A percentile compares a stretch with the other conserved stretches of the same genome.
Evolutionary conservation across 2,329 filamentous ascomycete species (phyloP).

Genomic region (Biscogniauxia mediterranea): DNA sequence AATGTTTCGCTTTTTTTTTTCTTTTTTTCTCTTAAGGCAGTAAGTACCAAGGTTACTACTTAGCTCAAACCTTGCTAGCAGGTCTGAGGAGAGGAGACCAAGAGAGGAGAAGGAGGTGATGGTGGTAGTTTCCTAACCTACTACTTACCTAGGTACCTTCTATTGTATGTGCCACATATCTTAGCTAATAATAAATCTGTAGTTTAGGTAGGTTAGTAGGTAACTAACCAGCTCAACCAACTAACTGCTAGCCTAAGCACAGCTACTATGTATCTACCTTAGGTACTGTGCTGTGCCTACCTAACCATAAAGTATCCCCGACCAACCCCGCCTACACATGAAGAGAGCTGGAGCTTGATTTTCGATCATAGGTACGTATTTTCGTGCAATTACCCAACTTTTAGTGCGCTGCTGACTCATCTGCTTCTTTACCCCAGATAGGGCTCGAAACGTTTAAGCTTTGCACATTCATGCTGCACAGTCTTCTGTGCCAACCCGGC

Average conservation of each 20-base stretch:
- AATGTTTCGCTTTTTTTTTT: conserved; percentile 16
- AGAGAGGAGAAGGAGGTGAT: too few species aligned
- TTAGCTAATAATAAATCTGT: too few species aligned
- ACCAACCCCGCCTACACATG: not conserved
- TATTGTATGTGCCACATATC: too few species aligned
- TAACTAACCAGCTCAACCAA: too few species aligned
- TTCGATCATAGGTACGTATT: not conserved
- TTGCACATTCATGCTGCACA: not conserved
- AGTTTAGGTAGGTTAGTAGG: too few species aligned
- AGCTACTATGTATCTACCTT: too few species aligned
- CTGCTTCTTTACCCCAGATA: conserved; percentile 5
- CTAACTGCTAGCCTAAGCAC: too few species aligned
- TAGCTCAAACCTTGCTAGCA: not conserved
- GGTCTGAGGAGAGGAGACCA: not conserved
- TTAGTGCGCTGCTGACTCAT: conserved; percentile 25
- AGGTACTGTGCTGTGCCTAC: too few species aligned
- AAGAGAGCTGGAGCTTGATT: not conserved
- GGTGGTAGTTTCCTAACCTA: too few species aligned
- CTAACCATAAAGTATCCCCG: too few species aligned
- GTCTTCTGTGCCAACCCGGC: not conserved
- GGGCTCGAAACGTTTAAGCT: conserved; percentile 7
- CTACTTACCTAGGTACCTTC: too few species aligned
- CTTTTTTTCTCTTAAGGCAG: conserved; percentile 9
- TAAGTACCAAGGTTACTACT: too few species aligned
- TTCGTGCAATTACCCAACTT: conserved; percentile 3